A percentile compares a stretch with the other conserved stretches of the same genome.
Evolutionary conservation across 2,329 filamentous ascomycete genomes (phyloP).

Genomic region (Alternaria ethzedia): DNA sequence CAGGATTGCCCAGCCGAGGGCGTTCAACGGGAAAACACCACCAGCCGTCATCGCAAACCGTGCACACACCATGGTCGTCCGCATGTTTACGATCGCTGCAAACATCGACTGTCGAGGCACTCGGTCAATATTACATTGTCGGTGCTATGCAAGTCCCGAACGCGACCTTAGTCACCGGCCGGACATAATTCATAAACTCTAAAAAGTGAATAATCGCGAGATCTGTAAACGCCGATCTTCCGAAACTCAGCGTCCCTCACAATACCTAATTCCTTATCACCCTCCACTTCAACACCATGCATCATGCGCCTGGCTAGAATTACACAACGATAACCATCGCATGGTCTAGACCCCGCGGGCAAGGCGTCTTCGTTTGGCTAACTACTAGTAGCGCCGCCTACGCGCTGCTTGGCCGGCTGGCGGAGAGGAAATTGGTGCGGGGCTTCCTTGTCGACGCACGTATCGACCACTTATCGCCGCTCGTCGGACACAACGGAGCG

Average conservation of each 20-base stretch:
- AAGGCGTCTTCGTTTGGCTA: constrained; percentile 10
- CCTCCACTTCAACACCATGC: constrained; percentile 21
- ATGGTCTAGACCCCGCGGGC: constrained; percentile 30
- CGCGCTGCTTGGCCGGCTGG: constrained; percentile 29
- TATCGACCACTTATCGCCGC: constrained; percentile 27
- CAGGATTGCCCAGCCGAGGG: constrained; percentile 26
- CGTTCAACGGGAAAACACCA: constrained; percentile 12
- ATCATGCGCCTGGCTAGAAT: constrained; percentile 15
- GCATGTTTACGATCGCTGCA: neutral
- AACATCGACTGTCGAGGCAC: neutral
- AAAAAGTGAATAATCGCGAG: neutral
- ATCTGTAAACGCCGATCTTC: constrained; percentile 18
- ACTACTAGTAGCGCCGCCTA: constrained; percentile 6
- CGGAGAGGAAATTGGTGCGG: constrained; percentile 21
- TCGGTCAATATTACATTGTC: neutral
- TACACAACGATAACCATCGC: constrained; percentile 15
- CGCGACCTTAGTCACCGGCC: neutral
- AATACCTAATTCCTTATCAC: constrained; percentile 2
- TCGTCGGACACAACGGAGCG: constrained; percentile 12
- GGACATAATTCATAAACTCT: neutral
- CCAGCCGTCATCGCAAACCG: constrained; percentile 26
- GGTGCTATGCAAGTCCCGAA: constrained; percentile 12
- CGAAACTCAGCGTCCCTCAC: constrained; percentile 8
- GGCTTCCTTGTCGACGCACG: constrained; percentile 19
- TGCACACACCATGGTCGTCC: neutral